These are phyloP conservation scores for Abrus precatorius DNA, from an alignment of 306 rosid genomes.

Conservation along the genomic window DNA sequence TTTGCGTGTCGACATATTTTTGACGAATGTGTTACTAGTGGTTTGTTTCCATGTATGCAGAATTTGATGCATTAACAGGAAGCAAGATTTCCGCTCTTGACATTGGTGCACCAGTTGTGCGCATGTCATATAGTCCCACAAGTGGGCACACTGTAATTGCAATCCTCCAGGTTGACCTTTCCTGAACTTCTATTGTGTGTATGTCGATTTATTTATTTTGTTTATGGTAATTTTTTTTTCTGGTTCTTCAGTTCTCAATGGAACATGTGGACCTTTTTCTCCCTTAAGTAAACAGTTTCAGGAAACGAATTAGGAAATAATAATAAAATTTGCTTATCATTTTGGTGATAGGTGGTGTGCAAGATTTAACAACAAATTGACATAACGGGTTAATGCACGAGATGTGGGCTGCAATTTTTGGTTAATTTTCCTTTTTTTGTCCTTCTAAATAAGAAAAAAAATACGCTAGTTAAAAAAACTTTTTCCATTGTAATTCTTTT, in stretches of 20 bases:
- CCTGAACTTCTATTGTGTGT: conserved; percentile 35
- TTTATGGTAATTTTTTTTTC: conserved; percentile 1
- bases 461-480: background rate
- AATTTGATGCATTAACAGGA: conserved; percentile 95
- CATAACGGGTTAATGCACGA: conserved; percentile 1
- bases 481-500: conserved; percentile 2
- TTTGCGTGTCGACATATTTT: conserved; percentile 19
- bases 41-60: conserved; percentile 56
- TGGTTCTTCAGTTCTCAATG: background rate
- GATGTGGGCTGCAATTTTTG: background rate
- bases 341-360: background rate
- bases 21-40: conserved; percentile 36
- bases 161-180: conserved; percentile 76
- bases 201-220: background rate
- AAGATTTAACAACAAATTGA: conserved; percentile 9
- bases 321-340: background rate
- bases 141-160: conserved; percentile 91
- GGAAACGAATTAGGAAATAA: background rate
- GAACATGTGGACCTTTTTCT: background rate
- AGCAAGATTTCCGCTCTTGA: conserved; percentile 89
- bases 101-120: conserved; percentile 90
- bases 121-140: conserved; percentile 93
- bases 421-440: background rate
- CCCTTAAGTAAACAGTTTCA: background rate
- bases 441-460: conserved; percentile 9